phyloP scores from a whole-genome alignment of 495 filamentous ascomycete genomes.

The Hypoxylon intermedium region DNA sequence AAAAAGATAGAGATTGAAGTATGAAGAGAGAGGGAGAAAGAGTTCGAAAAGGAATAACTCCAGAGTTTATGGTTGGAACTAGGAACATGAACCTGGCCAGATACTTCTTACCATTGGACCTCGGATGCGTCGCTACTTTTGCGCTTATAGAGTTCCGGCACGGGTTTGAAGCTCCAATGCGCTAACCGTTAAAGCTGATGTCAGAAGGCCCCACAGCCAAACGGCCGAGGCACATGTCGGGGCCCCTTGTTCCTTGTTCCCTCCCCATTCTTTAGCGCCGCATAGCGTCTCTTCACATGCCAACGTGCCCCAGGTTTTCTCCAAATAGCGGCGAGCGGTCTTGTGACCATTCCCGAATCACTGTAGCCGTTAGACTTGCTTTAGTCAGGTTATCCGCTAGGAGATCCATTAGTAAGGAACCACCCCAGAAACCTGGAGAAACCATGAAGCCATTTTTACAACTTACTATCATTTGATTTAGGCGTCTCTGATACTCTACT shows the following conservation, averaged over 20 bases:
- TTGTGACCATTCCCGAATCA: slow-evolving; percentile 1
- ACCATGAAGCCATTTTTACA: too few species aligned
- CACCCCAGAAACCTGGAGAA: too few species aligned
- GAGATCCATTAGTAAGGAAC: too few species aligned
- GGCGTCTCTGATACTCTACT: too few species aligned
- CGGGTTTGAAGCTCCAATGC: slow-evolving; percentile 8
- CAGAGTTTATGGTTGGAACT: slow-evolving; percentile 14
- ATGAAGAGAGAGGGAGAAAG: too few species aligned
- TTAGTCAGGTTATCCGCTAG: too few species aligned
- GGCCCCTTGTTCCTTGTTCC: slow-evolving; percentile 2
- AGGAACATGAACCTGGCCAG: not conserved
- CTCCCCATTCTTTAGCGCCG: not conserved
- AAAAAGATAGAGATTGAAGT: slow-evolving; percentile 1
- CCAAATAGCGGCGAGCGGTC: slow-evolving; percentile 1
- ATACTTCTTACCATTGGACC: slow-evolving; percentile 16
- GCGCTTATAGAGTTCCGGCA: slow-evolving; percentile 26
- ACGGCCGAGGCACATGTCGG: slow-evolving; percentile 38
- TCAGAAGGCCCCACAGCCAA: slow-evolving; percentile 31
- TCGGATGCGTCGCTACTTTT: slow-evolving; percentile 30
- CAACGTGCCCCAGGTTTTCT: slow-evolving; percentile 10
- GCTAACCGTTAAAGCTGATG: slow-evolving; percentile 36
- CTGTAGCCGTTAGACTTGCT: too few species aligned
- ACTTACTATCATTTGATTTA: too few species aligned
- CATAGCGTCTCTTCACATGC: slow-evolving; percentile 31
- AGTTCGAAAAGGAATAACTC: slow-evolving; percentile 6